Evolutionary conservation across 208 protist genomes (phyloP), one percentile per base, ranked within the genome.

Genomic region (Trichomonas gallinae): DNA sequence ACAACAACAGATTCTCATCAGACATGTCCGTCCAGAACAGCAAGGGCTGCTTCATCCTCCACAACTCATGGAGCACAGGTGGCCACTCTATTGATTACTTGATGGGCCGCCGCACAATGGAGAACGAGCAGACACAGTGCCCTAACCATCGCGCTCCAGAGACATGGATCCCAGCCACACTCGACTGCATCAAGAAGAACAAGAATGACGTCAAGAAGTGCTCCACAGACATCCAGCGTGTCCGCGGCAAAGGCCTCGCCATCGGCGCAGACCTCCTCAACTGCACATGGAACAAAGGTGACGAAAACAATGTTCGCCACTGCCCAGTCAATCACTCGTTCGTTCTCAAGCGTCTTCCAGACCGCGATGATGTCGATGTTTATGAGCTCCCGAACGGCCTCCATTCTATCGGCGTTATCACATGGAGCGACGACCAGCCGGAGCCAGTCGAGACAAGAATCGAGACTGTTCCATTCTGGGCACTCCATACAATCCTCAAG

Each of bases 1-100:
- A 51, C n/a, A 48, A 38, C 44, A 42, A 93, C 31, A 38, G 87
- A 8, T 93, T 58, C 46, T 0, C 40, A 23, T 31, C 44, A n/a
- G n/a, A 38, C 0, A 26, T 38, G 34, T 58, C 44, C 17, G 36
- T 51, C 26, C 15, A 34, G 13, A 21, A 38, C 8, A 34, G 10
- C 15, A 93, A 93, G n/a, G 87, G 87, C 17, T 34, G n/a, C 42
- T 93, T 93, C 87, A 93, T 93, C 40, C 4, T 93, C 4, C 87
- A 93, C 44, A 93, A 93, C 38, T 93, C 87, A 31, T 93, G 87
- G 87, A 40, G 83, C 0, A 0, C 44, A 38, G 17, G 13, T 34
- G 87, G 87, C n/a, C 87, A 93, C 21, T 93, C 87, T 38, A 51
- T 93, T 15, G 87, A 93, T 38, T 93, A 44, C 38, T 51, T 93